A percentile compares a stretch with the other conserved stretches of the same genome.
Conservation (phyloP, 768 basidiomycete species). For the Leccinum boreale region DNA sequence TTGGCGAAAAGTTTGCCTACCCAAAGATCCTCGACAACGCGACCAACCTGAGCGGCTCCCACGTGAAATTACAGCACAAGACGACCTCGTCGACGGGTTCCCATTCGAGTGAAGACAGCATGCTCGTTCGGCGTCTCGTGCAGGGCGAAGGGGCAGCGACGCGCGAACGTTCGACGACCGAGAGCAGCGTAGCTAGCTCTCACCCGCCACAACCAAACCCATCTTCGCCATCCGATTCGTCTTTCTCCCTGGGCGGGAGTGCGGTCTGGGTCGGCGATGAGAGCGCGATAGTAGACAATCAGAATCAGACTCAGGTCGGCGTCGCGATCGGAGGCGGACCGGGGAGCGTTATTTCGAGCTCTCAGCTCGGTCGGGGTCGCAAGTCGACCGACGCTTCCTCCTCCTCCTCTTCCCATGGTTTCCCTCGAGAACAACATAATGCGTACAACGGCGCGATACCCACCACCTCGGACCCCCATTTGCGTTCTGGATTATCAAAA, state of each 20-base stretch:
- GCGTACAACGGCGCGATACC: conserved; percentile 37
- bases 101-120: conserved; percentile 66
- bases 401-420: conserved; percentile 53
- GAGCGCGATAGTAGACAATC: conserved; percentile 46
- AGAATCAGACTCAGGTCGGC: conserved; percentile 24
- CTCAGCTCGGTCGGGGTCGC: conserved; percentile 48
- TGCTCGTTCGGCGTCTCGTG: conserved; percentile 41
- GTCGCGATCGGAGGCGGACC: conserved; percentile 41
- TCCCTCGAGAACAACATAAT: conserved; percentile 38
- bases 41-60: not conserved
- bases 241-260: conserved; percentile 75
- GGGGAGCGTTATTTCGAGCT: conserved; percentile 45
- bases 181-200: conserved; percentile 35
- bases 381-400: conserved; percentile 75
- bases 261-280: conserved; percentile 86
- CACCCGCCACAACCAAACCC: conserved; percentile 33
- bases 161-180: conserved; percentile 39
- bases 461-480: conserved; percentile 44
- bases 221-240: conserved; percentile 65
- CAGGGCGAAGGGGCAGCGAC: conserved; percentile 34
- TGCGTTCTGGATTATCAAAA: conserved; percentile 53
- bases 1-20: conserved; percentile 73
- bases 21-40: conserved; percentile 19
- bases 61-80: conserved; percentile 38
- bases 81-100: conserved; percentile 58